phyloP scores from a whole-genome alignment of 2,329 filamentous ascomycete genomes.

The Lachnellula cervina region DNA sequence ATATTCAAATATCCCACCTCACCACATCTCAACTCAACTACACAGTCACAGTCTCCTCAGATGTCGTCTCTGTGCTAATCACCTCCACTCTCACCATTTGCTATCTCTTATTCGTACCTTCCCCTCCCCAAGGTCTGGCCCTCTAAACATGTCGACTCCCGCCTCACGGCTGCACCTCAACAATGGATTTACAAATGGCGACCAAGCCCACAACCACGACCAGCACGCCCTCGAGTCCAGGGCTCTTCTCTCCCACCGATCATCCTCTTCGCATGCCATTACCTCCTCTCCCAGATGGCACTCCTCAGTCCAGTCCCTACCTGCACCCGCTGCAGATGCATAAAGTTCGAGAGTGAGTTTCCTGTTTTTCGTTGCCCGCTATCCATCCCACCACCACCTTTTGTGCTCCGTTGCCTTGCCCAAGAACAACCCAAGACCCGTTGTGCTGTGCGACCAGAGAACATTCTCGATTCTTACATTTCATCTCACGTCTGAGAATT shows the following conservation, averaged over 20 bases:
- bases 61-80: conserved; percentile 7
- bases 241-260: conserved; percentile 53
- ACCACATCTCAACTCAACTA: neutral
- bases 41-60: neutral
- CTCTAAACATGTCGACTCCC: conserved; percentile 19
- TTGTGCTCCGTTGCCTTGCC: conserved; percentile 4
- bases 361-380: neutral
- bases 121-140: neutral
- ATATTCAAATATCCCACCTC: neutral
- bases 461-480: neutral
- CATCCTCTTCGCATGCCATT: conserved; percentile 26
- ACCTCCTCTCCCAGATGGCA: conserved; percentile 46
- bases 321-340: conserved; percentile 68
- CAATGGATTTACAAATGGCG: conserved; percentile 28
- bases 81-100: neutral
- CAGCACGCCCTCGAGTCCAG: conserved; percentile 58
- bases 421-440: neutral
- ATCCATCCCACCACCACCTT: conserved; percentile 9
- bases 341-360: conserved; percentile 69
- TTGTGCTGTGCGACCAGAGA: neutral
- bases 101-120: neutral
- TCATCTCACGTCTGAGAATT: neutral
- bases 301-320: conserved; percentile 52
- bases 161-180: conserved; percentile 16
- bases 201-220: conserved; percentile 32